Evolutionary conservation across 371 early-diverging fungal genomes (phyloP).

Genomic region (Nematocida sp.): DNA sequence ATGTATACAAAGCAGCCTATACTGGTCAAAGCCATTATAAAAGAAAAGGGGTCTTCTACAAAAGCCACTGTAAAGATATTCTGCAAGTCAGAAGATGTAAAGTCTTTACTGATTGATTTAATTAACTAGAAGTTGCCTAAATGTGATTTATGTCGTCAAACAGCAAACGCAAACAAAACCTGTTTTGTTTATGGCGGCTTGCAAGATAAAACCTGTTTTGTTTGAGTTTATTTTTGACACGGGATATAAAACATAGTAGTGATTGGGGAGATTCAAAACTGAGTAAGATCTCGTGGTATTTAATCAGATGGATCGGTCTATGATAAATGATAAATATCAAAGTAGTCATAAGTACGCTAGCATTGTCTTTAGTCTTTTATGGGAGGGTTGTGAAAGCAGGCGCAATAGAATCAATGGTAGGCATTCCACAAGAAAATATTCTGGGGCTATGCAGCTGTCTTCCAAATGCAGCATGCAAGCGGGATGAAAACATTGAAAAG

Average conservation of each 20-base stretch:
- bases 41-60: slow-evolving; percentile 13
- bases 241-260: not conserved
- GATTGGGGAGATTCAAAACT: not conserved
- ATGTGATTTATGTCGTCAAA: too few relatives aligned
- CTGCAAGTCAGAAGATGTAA: slow-evolving; percentile 27
- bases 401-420: not conserved
- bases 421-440: not conserved
- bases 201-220: slow-evolving; percentile 19
- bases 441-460: slow-evolving; percentile 45
- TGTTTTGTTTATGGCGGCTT: not conserved
- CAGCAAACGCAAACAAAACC: too few relatives aligned
- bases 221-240: not conserved
- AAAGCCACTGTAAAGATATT: slow-evolving; percentile 4
- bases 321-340: slow-evolving; percentile 12
- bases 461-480: slow-evolving; percentile 29
- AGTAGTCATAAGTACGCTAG: not conserved
- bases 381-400: not conserved
- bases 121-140: not conserved
- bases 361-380: not conserved
- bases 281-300: slow-evolving; percentile 12
- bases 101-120: slow-evolving; percentile 8
- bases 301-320: not conserved
- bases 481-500: slow-evolving; percentile 19
- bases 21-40: slow-evolving; percentile 16
- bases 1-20: slow-evolving; percentile 29